Conservation (phyloP, 345 rosid species). For the Jatropha curcas region DNA sequence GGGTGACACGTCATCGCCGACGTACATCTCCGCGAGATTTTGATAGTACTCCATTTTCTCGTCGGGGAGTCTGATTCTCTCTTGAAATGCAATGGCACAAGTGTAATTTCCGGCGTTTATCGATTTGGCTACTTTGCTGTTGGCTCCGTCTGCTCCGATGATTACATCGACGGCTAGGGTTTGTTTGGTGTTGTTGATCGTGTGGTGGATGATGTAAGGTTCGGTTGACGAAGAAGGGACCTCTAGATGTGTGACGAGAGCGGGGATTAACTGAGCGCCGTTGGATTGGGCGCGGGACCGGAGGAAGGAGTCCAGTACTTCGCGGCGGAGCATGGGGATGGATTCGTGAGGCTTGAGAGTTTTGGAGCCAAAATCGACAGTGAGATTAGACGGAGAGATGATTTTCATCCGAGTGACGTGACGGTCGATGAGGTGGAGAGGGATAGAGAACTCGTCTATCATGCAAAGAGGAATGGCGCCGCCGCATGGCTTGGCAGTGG, state of each 20-base stretch:
- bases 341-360: slow-evolving; percentile 51
- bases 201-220: slow-evolving; percentile 60
- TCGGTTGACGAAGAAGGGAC: slow-evolving; percentile 38
- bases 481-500: slow-evolving; percentile 66
- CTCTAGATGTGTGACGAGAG: slow-evolving; percentile 55
- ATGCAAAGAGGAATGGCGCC: slow-evolving; percentile 78
- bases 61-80: slow-evolving; percentile 60
- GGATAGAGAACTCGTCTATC: slow-evolving; percentile 68
- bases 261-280: slow-evolving; percentile 49
- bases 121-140: slow-evolving; percentile 57
- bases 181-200: slow-evolving; percentile 26
- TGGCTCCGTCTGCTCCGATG: slow-evolving; percentile 71
- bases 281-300: slow-evolving; percentile 52
- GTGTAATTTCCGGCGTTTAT: slow-evolving; percentile 56
- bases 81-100: slow-evolving; percentile 69
- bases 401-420: slow-evolving; percentile 64
- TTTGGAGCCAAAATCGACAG: slow-evolving; percentile 64
- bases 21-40: slow-evolving; percentile 71
- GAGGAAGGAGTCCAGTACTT: slow-evolving; percentile 72
- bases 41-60: slow-evolving; percentile 61
- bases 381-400: slow-evolving; percentile 65
- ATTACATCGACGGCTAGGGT: slow-evolving; percentile 53
- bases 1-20: slow-evolving; percentile 72
- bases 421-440: slow-evolving; percentile 59
- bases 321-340: slow-evolving; percentile 75